These are phyloP conservation scores for Termitomyces sp. DNA, from an alignment of 768 basidiomycete genomes.

Conservation along the genomic window DNA sequence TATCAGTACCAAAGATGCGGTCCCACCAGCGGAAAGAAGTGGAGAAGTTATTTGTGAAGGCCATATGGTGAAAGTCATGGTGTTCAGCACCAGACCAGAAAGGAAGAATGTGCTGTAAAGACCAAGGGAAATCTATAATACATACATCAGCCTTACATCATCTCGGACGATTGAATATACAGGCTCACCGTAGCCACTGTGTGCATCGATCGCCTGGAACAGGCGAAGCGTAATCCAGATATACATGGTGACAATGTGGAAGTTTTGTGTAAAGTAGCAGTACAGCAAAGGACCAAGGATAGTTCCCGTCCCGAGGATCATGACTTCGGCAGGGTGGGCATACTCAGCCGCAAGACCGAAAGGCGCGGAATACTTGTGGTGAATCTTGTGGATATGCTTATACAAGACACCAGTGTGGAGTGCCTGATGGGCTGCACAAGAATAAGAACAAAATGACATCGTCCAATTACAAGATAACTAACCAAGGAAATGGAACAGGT, in stretches of 20 bases:
- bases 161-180: background rate
- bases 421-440: slow-evolving; percentile 71
- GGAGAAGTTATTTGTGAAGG: slow-evolving; percentile 90
- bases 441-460: background rate
- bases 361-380: slow-evolving; percentile 96
- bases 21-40: slow-evolving; percentile 97
- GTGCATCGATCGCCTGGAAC: slow-evolving; percentile 96
- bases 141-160: slow-evolving; percentile 4
- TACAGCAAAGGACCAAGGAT: slow-evolving; percentile 86
- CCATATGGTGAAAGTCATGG: slow-evolving; percentile 99
- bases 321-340: slow-evolving; percentile 94
- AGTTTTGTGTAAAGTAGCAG: slow-evolving; percentile 67
- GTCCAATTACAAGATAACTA: slow-evolving; percentile 22
- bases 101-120: slow-evolving; percentile 84
- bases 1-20: slow-evolving; percentile 84
- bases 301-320: slow-evolving; percentile 92
- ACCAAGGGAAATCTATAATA: slow-evolving; percentile 91
- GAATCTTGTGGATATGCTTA: slow-evolving; percentile 94
- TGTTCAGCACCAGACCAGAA: slow-evolving; percentile 98
- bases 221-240: slow-evolving; percentile 91
- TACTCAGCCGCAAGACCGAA: slow-evolving; percentile 98
- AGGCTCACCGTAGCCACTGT: slow-evolving; percentile 86
- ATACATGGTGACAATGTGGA: slow-evolving; percentile 94
- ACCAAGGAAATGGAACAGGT: slow-evolving; percentile 92
- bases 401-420: slow-evolving; percentile 84